Evolutionary conservation across 306 rosid species (phyloP).

Genomic region (Dicorynia guianensis): DNA sequence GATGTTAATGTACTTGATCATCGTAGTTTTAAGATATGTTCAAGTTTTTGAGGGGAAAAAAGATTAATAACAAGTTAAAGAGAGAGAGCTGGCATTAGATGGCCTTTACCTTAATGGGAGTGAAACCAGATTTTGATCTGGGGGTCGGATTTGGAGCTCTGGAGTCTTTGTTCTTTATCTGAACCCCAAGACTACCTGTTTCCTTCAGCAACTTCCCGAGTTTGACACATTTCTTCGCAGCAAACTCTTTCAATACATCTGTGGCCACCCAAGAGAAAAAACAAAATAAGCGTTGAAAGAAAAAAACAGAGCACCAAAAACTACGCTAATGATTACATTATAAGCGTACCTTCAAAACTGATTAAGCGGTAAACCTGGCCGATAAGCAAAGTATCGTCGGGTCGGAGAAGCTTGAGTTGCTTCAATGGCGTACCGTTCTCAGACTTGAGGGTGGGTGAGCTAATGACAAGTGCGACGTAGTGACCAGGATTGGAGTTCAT

Average conservation of each 20-base stretch:
- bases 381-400: slow-evolving; percentile 78
- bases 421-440: slow-evolving; percentile 63
- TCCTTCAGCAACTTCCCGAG: slow-evolving; percentile 78
- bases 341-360: slow-evolving; percentile 73
- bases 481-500: slow-evolving; percentile 87
- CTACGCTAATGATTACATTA: not conserved
- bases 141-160: slow-evolving; percentile 46
- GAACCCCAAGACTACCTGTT: slow-evolving; percentile 56
- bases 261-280: not conserved
- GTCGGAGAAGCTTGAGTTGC: slow-evolving; percentile 93
- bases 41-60: not conserved
- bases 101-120: slow-evolving; percentile 46
- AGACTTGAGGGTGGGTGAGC: slow-evolving; percentile 56
- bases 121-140: slow-evolving; percentile 37
- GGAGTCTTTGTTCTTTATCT: slow-evolving; percentile 50
- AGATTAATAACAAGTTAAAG: not conserved
- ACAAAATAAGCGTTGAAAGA: not conserved
- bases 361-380: slow-evolving; percentile 92
- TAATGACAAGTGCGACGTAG: slow-evolving; percentile 73
- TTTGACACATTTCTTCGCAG: slow-evolving; percentile 81
- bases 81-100: not conserved
- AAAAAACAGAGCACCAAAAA: not conserved
- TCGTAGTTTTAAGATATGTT: too few relatives aligned
- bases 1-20: too few relatives aligned
- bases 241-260: slow-evolving; percentile 95